Percentiles rank a stretch among this genome's conserved stretches.
These are phyloP conservation scores for Pelargonium nanum DNA, from an alignment of 345 rosid genomes.

Conservation along the genomic window DNA sequence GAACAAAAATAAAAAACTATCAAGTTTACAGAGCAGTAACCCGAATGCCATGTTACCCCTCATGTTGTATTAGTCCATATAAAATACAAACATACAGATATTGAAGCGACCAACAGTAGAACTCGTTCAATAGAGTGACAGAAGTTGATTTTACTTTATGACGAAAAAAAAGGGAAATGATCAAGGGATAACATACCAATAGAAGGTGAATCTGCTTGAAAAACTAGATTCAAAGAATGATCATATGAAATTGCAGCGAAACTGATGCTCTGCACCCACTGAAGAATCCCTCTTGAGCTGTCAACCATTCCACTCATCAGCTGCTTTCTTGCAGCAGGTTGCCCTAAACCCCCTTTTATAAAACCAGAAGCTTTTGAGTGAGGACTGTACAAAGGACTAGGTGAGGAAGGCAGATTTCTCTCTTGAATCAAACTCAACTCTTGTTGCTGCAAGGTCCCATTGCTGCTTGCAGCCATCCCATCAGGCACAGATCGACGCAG, in stretches of 20 bases:
- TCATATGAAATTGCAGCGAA: constrained; percentile 75
- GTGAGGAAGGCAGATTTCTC: constrained; percentile 74
- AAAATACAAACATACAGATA: no score
- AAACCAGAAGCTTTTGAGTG: constrained; percentile 75
- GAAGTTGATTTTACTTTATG: constrained; percentile 5
- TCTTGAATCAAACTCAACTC: constrained; percentile 91
- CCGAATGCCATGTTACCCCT: no score
- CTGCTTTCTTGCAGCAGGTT: constrained; percentile 68
- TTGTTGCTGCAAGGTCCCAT: constrained; percentile 54
- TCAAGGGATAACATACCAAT: constrained; percentile 44
- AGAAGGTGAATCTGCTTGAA: constrained; percentile 67
- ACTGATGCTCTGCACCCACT: constrained; percentile 95
- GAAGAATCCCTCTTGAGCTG: constrained; percentile 77
- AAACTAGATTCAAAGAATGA: constrained; percentile 67
- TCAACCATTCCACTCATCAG: constrained; percentile 57
- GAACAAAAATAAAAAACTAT: no score
- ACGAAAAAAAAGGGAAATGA: not conserved
- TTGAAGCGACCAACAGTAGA: no score
- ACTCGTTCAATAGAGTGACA: no score
- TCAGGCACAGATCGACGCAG: constrained; percentile 76
- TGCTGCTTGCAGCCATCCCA: constrained; percentile 59
- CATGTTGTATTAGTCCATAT: no score
- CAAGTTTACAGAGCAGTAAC: no score
- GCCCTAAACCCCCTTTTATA: constrained; percentile 83
- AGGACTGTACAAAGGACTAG: constrained; percentile 69